Base-by-base conservation (phyloP, 768 basidiomycete genomes). In the Tylopilus felleus region DNA sequence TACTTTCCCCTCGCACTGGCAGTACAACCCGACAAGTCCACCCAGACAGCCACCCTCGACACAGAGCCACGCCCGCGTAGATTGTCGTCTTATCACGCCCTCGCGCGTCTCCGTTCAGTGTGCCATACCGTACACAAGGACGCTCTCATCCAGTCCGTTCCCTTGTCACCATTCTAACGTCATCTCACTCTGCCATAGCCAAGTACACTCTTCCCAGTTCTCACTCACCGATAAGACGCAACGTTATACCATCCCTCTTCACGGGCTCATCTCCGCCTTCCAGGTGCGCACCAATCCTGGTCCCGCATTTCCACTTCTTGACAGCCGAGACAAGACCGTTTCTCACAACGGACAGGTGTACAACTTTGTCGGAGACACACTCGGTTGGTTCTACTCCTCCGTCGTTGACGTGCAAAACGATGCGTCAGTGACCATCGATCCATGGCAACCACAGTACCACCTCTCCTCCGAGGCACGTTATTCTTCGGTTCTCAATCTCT, bases 301-400 rank as follows among this genome's bases (percentile, higher is more conserved):
- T 36, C 49, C n/a, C 5, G n/a, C 1, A 2, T 16, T 29, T 4
- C 22, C 13, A 13, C 35, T 52, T n/a, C 13, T 13, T 42, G 13
- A 49, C 52, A 21, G 29, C 16, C 7, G 19, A 5, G 9, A 27
- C 52, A 54, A 79, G 78, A 64, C 74, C 22, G 65, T 72, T 31
- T 62, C 50, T 19, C 49, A 74, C 36, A 54, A 67, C 35, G 77
- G 70, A 17, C 62, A 54, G 29, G 48, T 58, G 5, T 74, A 68
- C 57, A 69, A 68, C 22, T 76, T 82, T 55, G 64, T 76, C n/a
- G 83, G 83, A 1, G 82, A 85, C 45, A 66, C 73, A 50, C 61
- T 63, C 44, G 83, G 83, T 25, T 83, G 81, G 80, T 59, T 83
- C 27, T 81, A 76, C 56, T 66, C 72, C 5, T 71, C 65, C 51